Conservation (phyloP, 352 stramenopile genomes). For the Phytophthora europaea region DNA sequence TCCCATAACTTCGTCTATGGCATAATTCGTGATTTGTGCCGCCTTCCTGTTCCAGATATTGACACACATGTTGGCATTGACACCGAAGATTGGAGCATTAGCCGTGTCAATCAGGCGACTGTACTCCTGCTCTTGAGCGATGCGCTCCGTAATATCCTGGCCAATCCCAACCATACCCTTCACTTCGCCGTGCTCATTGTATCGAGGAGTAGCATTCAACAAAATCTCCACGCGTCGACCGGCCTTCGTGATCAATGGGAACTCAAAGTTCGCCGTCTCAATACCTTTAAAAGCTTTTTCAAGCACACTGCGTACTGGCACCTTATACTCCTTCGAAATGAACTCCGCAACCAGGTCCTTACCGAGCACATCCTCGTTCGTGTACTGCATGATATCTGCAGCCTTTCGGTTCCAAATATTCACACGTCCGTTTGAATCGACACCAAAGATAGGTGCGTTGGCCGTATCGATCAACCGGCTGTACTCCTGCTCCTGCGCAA, state of each 20-base stretch:
- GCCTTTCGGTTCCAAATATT: slow-evolving; percentile 91
- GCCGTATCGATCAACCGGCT: slow-evolving; percentile 72
- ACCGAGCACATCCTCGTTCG: slow-evolving; percentile 84
- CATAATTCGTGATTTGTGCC: slow-evolving; percentile 91
- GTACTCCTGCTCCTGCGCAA: slow-evolving; percentile 69
- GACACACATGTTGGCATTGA: slow-evolving; percentile 71
- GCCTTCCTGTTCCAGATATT: slow-evolving; percentile 93
- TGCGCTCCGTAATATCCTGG: slow-evolving; percentile 73
- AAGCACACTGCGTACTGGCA: slow-evolving; percentile 42
- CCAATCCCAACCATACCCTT: slow-evolving; percentile 85
- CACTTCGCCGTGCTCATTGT: slow-evolving; percentile 70
- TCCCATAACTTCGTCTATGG: slow-evolving; percentile 86
- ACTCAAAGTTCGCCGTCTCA: slow-evolving; percentile 72
- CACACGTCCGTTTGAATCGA: slow-evolving; percentile 65
- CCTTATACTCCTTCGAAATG: slow-evolving; percentile 64
- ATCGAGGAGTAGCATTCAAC: slow-evolving; percentile 64
- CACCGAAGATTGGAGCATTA: slow-evolving; percentile 71
- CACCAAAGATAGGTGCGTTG: slow-evolving; percentile 78
- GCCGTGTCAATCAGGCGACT: slow-evolving; percentile 88
- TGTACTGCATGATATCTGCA: slow-evolving; percentile 86
- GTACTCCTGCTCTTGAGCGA: slow-evolving; percentile 78
- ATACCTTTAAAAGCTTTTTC: slow-evolving; percentile 51
- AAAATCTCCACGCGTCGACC: slow-evolving; percentile 64
- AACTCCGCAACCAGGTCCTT: slow-evolving; percentile 80
- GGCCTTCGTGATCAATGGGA: slow-evolving; percentile 69